phyloP scores from a whole-genome alignment of 768 basidiomycete genomes.

The Lentinula boryana region DNA sequence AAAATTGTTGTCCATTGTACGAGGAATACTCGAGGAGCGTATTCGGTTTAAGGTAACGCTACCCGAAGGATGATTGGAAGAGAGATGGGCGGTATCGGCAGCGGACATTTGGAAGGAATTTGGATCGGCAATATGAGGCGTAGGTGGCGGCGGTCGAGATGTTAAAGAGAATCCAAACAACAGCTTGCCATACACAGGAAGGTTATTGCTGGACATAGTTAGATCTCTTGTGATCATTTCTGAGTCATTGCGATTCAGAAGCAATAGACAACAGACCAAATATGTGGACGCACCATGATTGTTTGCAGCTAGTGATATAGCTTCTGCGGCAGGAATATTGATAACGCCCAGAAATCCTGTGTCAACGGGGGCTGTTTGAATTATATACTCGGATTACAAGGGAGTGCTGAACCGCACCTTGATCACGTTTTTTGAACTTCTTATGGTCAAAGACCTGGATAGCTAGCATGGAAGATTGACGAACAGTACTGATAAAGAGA shows the following conservation, averaged over 20 bases:
- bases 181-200: slow-evolving; percentile 79
- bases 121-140: slow-evolving; percentile 13
- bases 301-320: slow-evolving; percentile 40
- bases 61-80: neutral
- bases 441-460: slow-evolving; percentile 90
- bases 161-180: slow-evolving; percentile 53
- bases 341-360: slow-evolving; percentile 56
- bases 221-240: slow-evolving; percentile 74
- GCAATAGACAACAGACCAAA: slow-evolving; percentile 8
- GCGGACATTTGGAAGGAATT: slow-evolving; percentile 8
- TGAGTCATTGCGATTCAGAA: slow-evolving; percentile 20
- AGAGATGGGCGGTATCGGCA: slow-evolving; percentile 8
- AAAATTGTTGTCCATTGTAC: slow-evolving; percentile 6
- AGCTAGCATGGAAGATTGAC: slow-evolving; percentile 65
- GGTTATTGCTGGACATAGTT: slow-evolving; percentile 65
- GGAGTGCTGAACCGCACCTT: slow-evolving; percentile 41
- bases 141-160: slow-evolving; percentile 22
- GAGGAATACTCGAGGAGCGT: slow-evolving; percentile 1
- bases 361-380: slow-evolving; percentile 18
- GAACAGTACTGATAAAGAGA: slow-evolving; percentile 46
- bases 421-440: slow-evolving; percentile 84
- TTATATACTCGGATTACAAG: slow-evolving; percentile 30
- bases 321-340: slow-evolving; percentile 50
- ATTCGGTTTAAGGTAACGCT: neutral
- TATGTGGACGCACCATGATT: slow-evolving; percentile 34